These are phyloP conservation scores for Paxillus ammoniavirescens DNA, from an alignment of 768 basidiomycete species.

Conservation along the genomic window DNA sequence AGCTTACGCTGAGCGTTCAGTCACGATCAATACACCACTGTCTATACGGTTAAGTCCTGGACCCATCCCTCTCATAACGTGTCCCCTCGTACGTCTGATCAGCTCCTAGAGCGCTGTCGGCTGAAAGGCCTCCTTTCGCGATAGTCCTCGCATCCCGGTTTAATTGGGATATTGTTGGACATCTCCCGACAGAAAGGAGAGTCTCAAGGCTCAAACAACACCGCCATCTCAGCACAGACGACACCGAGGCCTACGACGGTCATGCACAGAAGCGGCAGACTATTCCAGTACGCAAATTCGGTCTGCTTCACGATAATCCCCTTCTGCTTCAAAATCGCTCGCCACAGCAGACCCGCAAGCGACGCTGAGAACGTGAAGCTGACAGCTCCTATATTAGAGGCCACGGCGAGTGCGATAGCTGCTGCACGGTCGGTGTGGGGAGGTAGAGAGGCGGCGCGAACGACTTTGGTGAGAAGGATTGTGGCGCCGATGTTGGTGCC, in stretches of 20 bases:
- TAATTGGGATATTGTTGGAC: too few species aligned
- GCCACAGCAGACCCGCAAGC: constrained; percentile 87
- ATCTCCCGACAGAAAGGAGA: too few species aligned
- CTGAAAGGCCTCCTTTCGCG: too few species aligned
- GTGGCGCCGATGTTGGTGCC: constrained; percentile 93
- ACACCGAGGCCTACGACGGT: constrained; percentile 65
- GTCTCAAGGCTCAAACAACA: constrained; percentile 34
- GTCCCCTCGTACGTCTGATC: too few species aligned
- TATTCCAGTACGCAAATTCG: constrained; percentile 75
- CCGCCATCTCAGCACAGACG: constrained; percentile 74
- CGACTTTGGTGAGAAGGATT: constrained; percentile 81
- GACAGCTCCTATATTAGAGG: constrained; percentile 89
- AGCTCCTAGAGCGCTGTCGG: too few species aligned
- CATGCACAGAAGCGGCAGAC: constrained; percentile 61
- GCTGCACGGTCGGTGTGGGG: constrained; percentile 48
- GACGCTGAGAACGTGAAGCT: constrained; percentile 87
- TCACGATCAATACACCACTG: too few species aligned
- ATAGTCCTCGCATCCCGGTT: too few species aligned
- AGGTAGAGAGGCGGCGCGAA: constrained; percentile 45
- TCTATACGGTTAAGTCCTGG: too few species aligned
- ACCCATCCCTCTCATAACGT: too few species aligned
- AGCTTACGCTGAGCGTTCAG: too few species aligned
- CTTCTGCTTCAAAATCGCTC: constrained; percentile 69
- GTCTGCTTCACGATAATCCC: constrained; percentile 56
- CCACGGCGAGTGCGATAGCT: constrained; percentile 75